Evolutionary conservation across 2,329 filamentous ascomycete species (phyloP), one percentile per base, ranked within the genome.

Genomic region (Ophiostoma sp.): DNA sequence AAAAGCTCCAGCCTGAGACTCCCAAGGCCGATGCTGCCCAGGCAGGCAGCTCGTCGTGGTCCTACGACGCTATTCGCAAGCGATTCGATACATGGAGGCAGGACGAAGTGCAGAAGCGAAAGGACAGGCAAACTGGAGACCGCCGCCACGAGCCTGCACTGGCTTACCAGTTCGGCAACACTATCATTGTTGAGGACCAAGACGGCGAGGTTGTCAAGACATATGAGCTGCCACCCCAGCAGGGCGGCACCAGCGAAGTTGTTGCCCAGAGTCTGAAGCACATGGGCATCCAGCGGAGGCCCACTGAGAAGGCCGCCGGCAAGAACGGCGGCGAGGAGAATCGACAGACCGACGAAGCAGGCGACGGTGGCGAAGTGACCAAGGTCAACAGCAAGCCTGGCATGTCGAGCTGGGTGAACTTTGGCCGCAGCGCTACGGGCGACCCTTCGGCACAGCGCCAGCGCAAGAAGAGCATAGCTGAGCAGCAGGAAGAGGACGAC

Each of bases 111-210:
- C 80, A 86, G 67, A 86, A 87, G 75, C 84, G 87, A 62, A 90
- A 89, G 75, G 82, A 82, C 60, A 88, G 89, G 78, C 77, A 82
- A 2, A 86, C 89, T 73, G 78, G 74, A 15, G 81, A 83, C 52
- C 83, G 86, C 68, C 85, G 82, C 73, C 85, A 88, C 74, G 90
- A 90, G 70, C 90, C 91, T 15, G 92, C 92, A n/a, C 83, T 90
- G 67, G 92, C 92, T 5, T 96, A 94, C 77, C 91, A 94, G 74
- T 94, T 93, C 76, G 92, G 92, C 73, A 94, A 92, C 77, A 94
- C 86, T 62, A 92, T 96, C 73, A 94, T 96, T 77, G 90, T 96
- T 20, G 92, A 96, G 80, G 91, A 96, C 73, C 90, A 91, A 78
- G 74, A 94, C 75, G 92, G 92, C 62, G 92, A 96, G 77, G 92